These are phyloP conservation scores for Epichloe scottii DNA, from an alignment of 2,329 filamentous ascomycete species.

Conservation along the genomic window DNA sequence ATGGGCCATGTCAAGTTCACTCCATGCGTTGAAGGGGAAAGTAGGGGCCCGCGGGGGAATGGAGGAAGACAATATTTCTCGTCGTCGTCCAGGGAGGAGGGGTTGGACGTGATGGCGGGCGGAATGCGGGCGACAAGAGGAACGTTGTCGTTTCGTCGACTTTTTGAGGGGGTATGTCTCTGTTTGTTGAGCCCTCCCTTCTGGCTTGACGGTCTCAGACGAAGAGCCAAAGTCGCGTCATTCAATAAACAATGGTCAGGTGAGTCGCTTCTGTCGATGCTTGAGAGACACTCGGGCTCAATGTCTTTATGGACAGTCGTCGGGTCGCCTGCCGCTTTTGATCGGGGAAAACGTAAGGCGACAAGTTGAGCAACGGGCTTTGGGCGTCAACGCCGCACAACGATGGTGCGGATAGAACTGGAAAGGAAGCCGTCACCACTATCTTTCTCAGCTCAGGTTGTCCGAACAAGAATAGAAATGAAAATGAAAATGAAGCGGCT, in stretches of 20 bases:
- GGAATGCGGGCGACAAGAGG: conserved; percentile 1
- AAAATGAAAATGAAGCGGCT: not conserved
- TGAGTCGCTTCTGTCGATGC: not conserved
- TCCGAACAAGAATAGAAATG: not conserved
- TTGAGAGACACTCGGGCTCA: not conserved
- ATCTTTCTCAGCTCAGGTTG: not conserved
- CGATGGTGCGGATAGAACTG: not conserved
- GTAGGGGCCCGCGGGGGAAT: conserved; percentile 3
- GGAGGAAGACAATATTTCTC: not conserved
- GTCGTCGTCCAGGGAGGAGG: not conserved
- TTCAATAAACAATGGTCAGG: conserved; percentile 6
- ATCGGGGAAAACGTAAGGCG: not conserved
- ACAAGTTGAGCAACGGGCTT: not conserved
- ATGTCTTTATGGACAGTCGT: not conserved
- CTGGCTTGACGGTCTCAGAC: conserved; percentile 7
- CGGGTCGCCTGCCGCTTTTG: not conserved
- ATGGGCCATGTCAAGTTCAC: conserved; percentile 41
- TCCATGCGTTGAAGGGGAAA: conserved; percentile 24
- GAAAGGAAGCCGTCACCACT: not conserved
- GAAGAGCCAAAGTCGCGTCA: conserved; percentile 6
- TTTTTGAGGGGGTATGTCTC: not conserved
- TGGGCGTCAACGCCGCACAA: not conserved
- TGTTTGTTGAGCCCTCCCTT: conserved; percentile 7
- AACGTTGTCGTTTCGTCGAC: conserved; percentile 3
- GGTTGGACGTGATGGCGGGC: not conserved